A percentile compares a stretch with the other conserved stretches of the same genome.
These are phyloP conservation scores for Aspergillus biplanus DNA, from an alignment of 495 filamentous ascomycete genomes.

Conservation along the genomic window DNA sequence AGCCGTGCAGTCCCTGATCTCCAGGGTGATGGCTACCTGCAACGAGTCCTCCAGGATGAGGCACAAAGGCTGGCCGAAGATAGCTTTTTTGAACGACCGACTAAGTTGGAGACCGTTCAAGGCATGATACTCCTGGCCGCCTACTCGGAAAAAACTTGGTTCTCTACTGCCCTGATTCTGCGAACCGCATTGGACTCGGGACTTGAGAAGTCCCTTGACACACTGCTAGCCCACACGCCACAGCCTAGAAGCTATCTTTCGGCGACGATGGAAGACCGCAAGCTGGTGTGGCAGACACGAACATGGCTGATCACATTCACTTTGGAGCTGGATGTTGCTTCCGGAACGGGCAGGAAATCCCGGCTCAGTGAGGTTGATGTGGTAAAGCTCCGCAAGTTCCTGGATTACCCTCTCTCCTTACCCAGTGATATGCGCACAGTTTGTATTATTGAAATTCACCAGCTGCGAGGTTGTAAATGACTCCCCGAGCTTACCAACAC, in stretches of 20 bases:
- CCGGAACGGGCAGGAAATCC: constrained; percentile 47
- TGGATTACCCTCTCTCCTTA: constrained; percentile 48
- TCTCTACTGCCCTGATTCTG: constrained; percentile 48
- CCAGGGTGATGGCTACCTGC: constrained; percentile 43
- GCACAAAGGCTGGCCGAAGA: constrained; percentile 48
- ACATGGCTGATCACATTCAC: constrained; percentile 50
- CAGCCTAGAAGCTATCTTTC: constrained; percentile 44
- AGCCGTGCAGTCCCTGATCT: constrained; percentile 44
- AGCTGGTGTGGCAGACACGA: constrained; percentile 46
- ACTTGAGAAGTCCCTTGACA: constrained; percentile 46
- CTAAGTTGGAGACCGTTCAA: constrained; percentile 48
- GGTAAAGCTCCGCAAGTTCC: constrained; percentile 41
- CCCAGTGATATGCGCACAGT: constrained; percentile 48
- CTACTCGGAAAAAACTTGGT: constrained; percentile 52
- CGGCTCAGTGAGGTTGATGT: constrained; percentile 46
- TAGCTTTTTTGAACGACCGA: constrained; percentile 48
- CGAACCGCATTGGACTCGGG: constrained; percentile 48
- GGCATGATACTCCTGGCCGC: constrained; percentile 50
- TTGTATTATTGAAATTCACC: constrained; percentile 47
- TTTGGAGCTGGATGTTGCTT: constrained; percentile 47
- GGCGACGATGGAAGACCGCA: constrained; percentile 44
- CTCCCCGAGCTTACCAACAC: neutral
- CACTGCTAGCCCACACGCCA: constrained; percentile 39
- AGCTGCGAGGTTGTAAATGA: constrained; percentile 35
- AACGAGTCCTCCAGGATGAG: constrained; percentile 49